Evolutionary conservation across 2,329 filamentous ascomycete genomes (phyloP).

Genomic region (Arthrobotrys pseudoclavata): DNA sequence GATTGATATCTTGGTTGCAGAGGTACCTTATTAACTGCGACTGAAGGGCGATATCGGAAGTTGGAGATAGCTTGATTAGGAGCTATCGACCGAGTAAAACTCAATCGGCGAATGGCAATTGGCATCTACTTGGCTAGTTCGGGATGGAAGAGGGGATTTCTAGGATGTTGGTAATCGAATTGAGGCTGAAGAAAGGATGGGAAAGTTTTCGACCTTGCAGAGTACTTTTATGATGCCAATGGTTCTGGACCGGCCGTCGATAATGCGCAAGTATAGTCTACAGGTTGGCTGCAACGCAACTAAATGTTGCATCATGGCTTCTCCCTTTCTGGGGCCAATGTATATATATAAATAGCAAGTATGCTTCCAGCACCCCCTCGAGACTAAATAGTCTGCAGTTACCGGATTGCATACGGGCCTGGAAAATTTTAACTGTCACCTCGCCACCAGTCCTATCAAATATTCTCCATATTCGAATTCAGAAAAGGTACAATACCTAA

Average conservation of each 20-base stretch:
- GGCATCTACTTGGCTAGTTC: constrained; percentile 13
- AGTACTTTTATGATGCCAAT: not conserved
- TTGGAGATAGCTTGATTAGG: constrained; percentile 15
- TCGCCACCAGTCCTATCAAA: too few relatives aligned
- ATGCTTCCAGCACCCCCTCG: too few relatives aligned
- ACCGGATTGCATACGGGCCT: too few relatives aligned
- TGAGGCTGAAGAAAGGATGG: not conserved
- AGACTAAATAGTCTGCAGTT: too few relatives aligned
- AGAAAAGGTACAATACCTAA: too few relatives aligned
- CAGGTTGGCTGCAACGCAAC: too few relatives aligned
- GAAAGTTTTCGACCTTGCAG: not conserved
- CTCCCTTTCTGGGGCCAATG: not conserved
- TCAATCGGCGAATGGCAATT: constrained; percentile 28
- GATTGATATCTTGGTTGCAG: not conserved
- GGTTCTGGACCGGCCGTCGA: not conserved
- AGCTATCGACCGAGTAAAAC: not conserved
- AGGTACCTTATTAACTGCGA: not conserved
- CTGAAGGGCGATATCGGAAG: constrained; percentile 37
- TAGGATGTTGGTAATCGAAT: not conserved
- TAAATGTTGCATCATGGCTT: not conserved
- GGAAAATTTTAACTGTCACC: too few relatives aligned
- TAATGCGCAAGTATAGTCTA: not conserved
- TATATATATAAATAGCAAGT: too few relatives aligned
- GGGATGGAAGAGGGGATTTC: not conserved
- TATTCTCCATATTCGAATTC: too few relatives aligned